These are phyloP conservation scores for Borealophlyctis nickersoniae DNA, from an alignment of 192 early-diverging fungal species.

Conservation along the genomic window DNA sequence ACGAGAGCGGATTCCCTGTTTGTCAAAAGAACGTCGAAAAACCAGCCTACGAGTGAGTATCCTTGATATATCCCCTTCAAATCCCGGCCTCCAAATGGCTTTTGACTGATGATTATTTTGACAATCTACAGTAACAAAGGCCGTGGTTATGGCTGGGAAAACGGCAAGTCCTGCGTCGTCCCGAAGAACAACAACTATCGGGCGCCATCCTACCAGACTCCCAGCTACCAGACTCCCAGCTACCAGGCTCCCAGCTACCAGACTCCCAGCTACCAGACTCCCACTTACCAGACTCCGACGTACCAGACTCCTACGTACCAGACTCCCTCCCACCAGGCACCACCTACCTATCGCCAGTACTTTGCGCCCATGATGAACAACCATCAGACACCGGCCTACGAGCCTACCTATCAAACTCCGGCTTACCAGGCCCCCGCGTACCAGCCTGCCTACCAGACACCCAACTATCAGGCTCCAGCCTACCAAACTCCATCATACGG, in stretches of 20 bases:
- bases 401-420: too few species aligned
- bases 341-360: too few species aligned
- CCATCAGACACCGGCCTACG: too few species aligned
- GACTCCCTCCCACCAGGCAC: not conserved
- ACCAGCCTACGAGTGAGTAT: not conserved
- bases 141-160: not conserved
- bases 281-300: not conserved
- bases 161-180: not conserved
- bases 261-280: not conserved
- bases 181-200: not conserved
- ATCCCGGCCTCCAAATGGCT: too few species aligned
- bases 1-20: not conserved
- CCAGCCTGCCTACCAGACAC: not conserved
- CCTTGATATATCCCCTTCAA: too few species aligned
- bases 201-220: not conserved
- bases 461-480: not conserved
- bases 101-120: too few species aligned
- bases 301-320: constrained; percentile 1
- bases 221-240: not conserved
- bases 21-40: not conserved
- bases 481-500: not conserved
- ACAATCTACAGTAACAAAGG: not conserved
- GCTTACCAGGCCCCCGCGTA: not conserved
- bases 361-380: too few species aligned
- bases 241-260: too few species aligned